Conservation (phyloP, 371 early-diverging fungal genomes). For the Chytridium lagenaria region DNA sequence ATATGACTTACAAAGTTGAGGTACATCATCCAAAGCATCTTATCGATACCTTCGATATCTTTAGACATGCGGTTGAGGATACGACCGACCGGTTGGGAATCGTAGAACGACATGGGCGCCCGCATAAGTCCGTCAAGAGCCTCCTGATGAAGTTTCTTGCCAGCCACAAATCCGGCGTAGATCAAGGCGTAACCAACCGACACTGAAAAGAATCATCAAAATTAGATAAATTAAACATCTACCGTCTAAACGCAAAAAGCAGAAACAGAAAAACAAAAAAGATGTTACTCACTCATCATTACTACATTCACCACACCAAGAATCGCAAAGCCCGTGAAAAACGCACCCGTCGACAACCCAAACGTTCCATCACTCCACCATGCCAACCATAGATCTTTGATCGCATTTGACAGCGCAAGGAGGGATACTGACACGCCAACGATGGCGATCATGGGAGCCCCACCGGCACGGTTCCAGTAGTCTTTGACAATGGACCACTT, state of each 20-base stretch:
- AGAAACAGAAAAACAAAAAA: background rate
- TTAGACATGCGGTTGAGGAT: slow-evolving; percentile 78
- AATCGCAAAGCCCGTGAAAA: background rate
- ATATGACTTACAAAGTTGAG: slow-evolving; percentile 10
- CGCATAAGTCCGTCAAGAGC: slow-evolving; percentile 64
- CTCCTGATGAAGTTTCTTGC: background rate
- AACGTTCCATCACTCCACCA: slow-evolving; percentile 35
- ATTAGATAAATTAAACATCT: background rate
- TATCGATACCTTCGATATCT: slow-evolving; percentile 35
- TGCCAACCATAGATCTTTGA: slow-evolving; percentile 52
- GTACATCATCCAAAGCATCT: background rate
- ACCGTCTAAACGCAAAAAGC: no score
- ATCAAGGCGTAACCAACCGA: background rate
- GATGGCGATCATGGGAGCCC: background rate
- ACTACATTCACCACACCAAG: slow-evolving; percentile 31
- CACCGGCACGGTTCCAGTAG: background rate
- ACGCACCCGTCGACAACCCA: background rate
- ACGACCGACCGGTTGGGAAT: slow-evolving; percentile 76
- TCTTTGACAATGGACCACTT: background rate
- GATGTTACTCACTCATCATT: background rate
- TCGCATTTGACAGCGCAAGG: slow-evolving; percentile 39
- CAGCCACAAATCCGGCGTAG: background rate
- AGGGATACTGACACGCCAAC: background rate
- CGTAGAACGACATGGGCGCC: slow-evolving; percentile 79
- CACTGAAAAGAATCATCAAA: background rate